A percentile compares a stretch with the other conserved stretches of the same genome.
Evolutionary conservation across 2,329 filamentous ascomycete species (phyloP).

Genomic region (Claviceps lovelessii): DNA sequence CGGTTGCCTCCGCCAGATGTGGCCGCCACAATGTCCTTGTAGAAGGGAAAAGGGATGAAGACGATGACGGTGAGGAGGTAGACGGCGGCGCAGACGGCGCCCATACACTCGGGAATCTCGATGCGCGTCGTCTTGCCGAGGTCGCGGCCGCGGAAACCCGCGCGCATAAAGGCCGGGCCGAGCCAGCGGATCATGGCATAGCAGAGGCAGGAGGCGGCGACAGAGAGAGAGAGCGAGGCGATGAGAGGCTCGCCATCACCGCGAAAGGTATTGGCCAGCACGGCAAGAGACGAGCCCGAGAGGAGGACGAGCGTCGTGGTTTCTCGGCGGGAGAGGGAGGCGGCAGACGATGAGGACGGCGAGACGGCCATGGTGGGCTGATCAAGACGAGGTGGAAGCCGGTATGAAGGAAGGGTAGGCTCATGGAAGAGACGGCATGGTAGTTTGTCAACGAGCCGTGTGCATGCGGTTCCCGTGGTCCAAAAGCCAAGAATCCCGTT

Average conservation of each 20-base stretch:
- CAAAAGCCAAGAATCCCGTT: too few species aligned
- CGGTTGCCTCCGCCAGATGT: conserved; percentile 88
- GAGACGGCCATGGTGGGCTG: conserved; percentile 1
- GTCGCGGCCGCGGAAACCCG: conserved; percentile 80
- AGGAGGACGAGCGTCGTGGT: conserved; percentile 45
- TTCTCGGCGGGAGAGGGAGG: conserved; percentile 36
- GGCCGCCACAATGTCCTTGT: conserved; percentile 91
- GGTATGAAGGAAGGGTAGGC: background rate
- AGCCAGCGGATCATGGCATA: conserved; percentile 90
- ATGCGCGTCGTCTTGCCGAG: conserved; percentile 55
- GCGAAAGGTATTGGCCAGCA: conserved; percentile 69
- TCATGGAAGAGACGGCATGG: background rate
- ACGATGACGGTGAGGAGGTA: conserved; percentile 79
- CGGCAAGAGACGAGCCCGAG: conserved; percentile 51
- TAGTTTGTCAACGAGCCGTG: background rate
- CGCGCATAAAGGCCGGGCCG: conserved; percentile 73
- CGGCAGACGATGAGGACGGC: conserved; percentile 12
- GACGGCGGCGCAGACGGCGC: conserved; percentile 79
- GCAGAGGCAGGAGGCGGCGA: conserved; percentile 65
- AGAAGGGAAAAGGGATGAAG: conserved; percentile 95
- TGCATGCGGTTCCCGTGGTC: too few species aligned
- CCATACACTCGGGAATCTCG: conserved; percentile 93
- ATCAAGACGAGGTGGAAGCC: background rate
- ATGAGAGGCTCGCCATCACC: conserved; percentile 80
- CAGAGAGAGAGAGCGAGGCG: conserved; percentile 75